These are phyloP conservation scores for Acacia crassicarpa DNA, from an alignment of 306 rosid species.

Conservation along the genomic window DNA sequence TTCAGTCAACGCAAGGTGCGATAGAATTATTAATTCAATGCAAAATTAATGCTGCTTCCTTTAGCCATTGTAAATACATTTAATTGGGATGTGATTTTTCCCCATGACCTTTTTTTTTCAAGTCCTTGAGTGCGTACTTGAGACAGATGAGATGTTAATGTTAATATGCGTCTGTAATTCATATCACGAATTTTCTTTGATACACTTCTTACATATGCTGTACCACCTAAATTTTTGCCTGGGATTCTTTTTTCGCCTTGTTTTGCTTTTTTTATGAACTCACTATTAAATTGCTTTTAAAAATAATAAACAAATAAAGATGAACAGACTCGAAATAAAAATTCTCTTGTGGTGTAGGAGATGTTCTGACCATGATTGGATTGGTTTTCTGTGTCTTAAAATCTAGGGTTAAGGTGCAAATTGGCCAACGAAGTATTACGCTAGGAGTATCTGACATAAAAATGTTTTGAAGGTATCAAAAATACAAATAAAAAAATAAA, in stretches of 20 bases:
- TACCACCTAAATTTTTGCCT: neutral
- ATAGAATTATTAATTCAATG: neutral
- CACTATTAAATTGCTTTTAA: neutral
- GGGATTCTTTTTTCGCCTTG: neutral
- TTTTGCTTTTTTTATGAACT: conserved; percentile 18
- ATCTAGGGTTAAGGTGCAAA: too few species aligned
- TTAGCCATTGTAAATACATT: neutral
- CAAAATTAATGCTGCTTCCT: conserved; percentile 14
- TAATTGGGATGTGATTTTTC: neutral
- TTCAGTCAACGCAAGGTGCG: conserved; percentile 52
- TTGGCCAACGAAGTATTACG: too few species aligned
- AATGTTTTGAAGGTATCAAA: too few species aligned
- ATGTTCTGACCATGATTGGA: neutral
- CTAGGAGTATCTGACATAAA: too few species aligned
- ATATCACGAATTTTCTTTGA: neutral
- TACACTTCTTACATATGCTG: neutral
- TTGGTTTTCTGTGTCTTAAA: conserved; percentile 16
- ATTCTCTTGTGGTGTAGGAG: neutral
- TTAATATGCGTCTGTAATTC: neutral
- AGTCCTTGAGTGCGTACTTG: neutral
- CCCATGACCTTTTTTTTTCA: neutral
- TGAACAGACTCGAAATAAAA: neutral
- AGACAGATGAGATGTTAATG: neutral
- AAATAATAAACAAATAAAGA: neutral
- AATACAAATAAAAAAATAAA: too few species aligned